A percentile compares a stretch with the other conserved stretches of the same genome.
phyloP scores from a whole-genome alignment of 495 filamentous ascomycete genomes.

The Penicillium egyptiacum region DNA sequence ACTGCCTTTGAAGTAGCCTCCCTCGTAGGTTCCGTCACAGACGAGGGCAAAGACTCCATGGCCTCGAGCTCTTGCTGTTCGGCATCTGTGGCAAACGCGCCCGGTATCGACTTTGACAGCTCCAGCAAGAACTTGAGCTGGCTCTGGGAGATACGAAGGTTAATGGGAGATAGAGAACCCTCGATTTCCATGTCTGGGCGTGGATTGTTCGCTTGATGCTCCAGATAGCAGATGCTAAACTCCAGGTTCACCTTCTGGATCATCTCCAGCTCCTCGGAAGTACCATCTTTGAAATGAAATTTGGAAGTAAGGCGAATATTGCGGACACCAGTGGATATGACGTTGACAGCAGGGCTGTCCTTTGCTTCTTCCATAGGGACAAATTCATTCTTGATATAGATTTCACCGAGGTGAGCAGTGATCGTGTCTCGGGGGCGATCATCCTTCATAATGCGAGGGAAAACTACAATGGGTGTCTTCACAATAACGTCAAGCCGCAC shows the following conservation, averaged over 20 bases:
- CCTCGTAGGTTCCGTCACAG: conserved; percentile 50
- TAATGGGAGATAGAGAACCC: conserved; percentile 87
- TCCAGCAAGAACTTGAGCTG: conserved; percentile 87
- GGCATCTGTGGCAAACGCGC: conserved; percentile 75
- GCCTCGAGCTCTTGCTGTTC: conserved; percentile 67
- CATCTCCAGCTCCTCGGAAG: conserved; percentile 85
- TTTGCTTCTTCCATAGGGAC: conserved; percentile 71
- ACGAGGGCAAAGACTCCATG: conserved; percentile 61
- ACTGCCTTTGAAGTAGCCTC: conserved; percentile 38
- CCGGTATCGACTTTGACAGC: conserved; percentile 79
- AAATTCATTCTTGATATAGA: conserved; percentile 93
- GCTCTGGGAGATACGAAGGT: conserved; percentile 82
- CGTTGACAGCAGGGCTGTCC: conserved; percentile 75
- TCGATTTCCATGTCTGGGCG: conserved; percentile 91
- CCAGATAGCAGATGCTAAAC: conserved; percentile 85
- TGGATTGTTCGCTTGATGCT: conserved; percentile 73
- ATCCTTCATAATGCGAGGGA: conserved; percentile 68
- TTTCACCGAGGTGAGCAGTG: conserved; percentile 93
- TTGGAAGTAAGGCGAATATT: conserved; percentile 88
- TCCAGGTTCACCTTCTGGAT: conserved; percentile 94
- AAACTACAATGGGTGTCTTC: conserved; percentile 93
- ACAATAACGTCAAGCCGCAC: conserved; percentile 92
- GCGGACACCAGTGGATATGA: conserved; percentile 85
- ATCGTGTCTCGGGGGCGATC: conserved; percentile 73
- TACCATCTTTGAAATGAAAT: conserved; percentile 73